Evolutionary conservation across 1,284 basidiomycete genomes (phyloP), one percentile per base, ranked within the genome.

Genomic region (Meira miltonrushii): DNA sequence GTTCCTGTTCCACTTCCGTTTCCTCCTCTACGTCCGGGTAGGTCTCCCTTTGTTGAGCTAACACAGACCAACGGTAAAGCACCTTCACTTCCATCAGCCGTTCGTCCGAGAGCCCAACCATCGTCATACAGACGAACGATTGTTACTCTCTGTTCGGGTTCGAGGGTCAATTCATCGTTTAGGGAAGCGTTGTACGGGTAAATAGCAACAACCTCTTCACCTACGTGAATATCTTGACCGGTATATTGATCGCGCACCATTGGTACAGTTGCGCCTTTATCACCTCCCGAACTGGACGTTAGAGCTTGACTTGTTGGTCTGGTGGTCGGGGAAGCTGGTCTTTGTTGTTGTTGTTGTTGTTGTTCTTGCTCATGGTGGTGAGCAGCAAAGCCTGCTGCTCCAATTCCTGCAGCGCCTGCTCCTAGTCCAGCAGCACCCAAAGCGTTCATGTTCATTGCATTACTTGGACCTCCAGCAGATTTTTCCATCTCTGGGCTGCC

Each of bases 111-210:
- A 12, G 71, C 71, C 72, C 72, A 74, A 19, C 72, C 72, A 49
- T 74, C 72, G 52, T 74, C 72, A 57, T 72, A 74, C 9, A 74
- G 57, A 23, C 72, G 59, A 56, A 69, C 59, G 1, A 74, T 68
- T 13, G 59, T 71, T 25, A 74, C 54, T 39, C 41, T 58, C 23
- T 48, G 43, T 54, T 74, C 70, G 10, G 69, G 69, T 43, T 67
- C 64, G 28, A 74, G 59, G 19, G 66, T 72, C 38, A 74, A 62
- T 64, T 74, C 72, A 57, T 74, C 72, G 56, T 67, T 67, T 33
- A 74, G 61, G n/a, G 64, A 63, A 19, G 72, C 72, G 46, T 71
- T 67, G 64, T 74, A 74, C 21, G 70, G 72, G 66, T 74, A 74
- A 59, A 74, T 71, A 54, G 71, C 70, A 25, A 74, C 65, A 17